These are phyloP conservation scores for Neurospora hispaniola DNA, from an alignment of 495 filamentous ascomycete genomes.

Conservation along the genomic window DNA sequence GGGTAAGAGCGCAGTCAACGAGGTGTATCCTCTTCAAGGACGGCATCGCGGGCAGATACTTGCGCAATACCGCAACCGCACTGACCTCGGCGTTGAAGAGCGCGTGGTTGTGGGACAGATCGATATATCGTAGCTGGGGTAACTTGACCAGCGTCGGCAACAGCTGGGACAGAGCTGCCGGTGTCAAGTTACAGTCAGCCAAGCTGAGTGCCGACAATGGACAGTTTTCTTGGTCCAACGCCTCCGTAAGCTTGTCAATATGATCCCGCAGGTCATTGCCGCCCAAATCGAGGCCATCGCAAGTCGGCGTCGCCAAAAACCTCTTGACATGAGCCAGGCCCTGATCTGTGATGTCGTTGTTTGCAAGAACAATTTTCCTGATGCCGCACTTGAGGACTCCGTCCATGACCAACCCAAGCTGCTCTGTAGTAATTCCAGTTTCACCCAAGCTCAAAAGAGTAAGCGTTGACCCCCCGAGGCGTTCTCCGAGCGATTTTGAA, in stretches of 20 bases:
- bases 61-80: conserved; percentile 63
- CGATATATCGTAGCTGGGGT: conserved; percentile 74
- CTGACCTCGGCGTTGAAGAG: conserved; percentile 68
- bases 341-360: conserved; percentile 62
- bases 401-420: conserved; percentile 63
- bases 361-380: conserved; percentile 68
- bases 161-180: conserved; percentile 59
- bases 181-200: conserved; percentile 73
- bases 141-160: conserved; percentile 65
- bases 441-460: conserved; percentile 78
- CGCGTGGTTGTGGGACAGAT: conserved; percentile 78
- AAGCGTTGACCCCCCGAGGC: conserved; percentile 63
- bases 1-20: conserved; percentile 70
- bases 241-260: conserved; percentile 54
- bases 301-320: conserved; percentile 62
- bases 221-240: conserved; percentile 45
- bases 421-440: conserved; percentile 58
- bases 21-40: conserved; percentile 78
- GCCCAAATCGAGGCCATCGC: conserved; percentile 86
- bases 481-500: conserved; percentile 61
- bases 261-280: conserved; percentile 70
- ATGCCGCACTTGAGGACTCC: conserved; percentile 65
- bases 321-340: conserved; percentile 65
- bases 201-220: conserved; percentile 75
- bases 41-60: conserved; percentile 75